These are phyloP conservation scores for Candida sphagnicola DNA, from an alignment of 805 yeast species.

Conservation along the genomic window DNA sequence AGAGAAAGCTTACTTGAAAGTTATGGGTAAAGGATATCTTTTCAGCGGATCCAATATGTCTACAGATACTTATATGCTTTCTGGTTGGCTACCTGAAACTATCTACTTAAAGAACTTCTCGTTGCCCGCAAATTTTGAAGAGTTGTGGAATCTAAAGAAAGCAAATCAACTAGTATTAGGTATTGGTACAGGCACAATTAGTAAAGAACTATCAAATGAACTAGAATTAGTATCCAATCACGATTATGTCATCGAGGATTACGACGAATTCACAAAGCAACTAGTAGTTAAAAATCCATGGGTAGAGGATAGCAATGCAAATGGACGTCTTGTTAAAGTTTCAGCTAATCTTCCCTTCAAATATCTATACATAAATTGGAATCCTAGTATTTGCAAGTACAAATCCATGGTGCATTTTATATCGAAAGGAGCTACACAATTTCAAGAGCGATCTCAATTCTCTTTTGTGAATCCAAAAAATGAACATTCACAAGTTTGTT, in stretches of 20 bases:
- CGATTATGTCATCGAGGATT: conserved; percentile 58
- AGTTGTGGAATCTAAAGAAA: conserved; percentile 22
- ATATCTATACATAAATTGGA: conserved; percentile 71
- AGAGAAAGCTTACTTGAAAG: conserved; percentile 70
- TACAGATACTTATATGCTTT: conserved; percentile 57
- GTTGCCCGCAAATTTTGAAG: conserved; percentile 18
- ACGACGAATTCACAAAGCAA: conserved; percentile 9
- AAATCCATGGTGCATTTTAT: conserved; percentile 23
- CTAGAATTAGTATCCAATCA: conserved; percentile 52
- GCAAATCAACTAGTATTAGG: conserved; percentile 47
- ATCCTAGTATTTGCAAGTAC: conserved; percentile 28
- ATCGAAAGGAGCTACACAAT: conserved; percentile 4
- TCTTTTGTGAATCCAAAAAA: conserved; percentile 28
- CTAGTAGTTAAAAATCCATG: conserved; percentile 34
- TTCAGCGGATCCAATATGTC: conserved; percentile 75
- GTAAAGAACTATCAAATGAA: conserved; percentile 26
- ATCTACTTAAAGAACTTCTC: conserved; percentile 35
- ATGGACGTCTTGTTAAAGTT: conserved; percentile 14
- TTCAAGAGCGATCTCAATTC: conserved; percentile 43
- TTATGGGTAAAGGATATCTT: conserved; percentile 55
- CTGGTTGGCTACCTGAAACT: conserved; percentile 73
- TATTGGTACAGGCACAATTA: conserved; percentile 59
- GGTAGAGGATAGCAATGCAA: conserved; percentile 16
- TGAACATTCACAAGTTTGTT: conserved; percentile 32
- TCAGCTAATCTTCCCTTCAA: conserved; percentile 26